Evolutionary conservation across 306 rosid species (phyloP).

Genomic region (Alnus glutinosa): DNA sequence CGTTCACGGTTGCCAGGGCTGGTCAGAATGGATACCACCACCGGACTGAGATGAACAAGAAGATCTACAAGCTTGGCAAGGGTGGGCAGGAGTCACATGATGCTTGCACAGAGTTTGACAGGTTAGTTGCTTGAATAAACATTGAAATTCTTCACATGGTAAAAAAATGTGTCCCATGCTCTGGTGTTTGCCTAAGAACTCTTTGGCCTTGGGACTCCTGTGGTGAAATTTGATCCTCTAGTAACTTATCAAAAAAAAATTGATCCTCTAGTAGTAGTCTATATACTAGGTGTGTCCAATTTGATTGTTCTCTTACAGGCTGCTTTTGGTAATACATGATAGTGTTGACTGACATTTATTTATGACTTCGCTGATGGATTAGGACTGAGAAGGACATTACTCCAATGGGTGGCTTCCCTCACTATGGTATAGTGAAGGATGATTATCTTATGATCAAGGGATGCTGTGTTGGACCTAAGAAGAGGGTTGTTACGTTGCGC

Average conservation of each 20-base stretch:
- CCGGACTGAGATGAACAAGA: constrained; percentile 83
- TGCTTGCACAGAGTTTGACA: constrained; percentile 72
- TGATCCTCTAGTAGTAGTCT: neutral
- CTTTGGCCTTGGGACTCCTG: neutral
- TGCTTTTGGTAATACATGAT: neutral
- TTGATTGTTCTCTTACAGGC: neutral
- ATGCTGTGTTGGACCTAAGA: constrained; percentile 81
- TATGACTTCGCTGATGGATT: constrained; percentile 11
- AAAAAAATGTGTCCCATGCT: neutral
- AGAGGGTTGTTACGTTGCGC: constrained; percentile 76
- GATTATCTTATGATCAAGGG: constrained; percentile 78
- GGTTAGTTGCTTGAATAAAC: constrained; percentile 33
- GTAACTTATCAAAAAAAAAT: neutral
- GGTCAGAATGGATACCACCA: constrained; percentile 93
- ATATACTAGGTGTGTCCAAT: neutral
- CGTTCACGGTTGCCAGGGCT: constrained; percentile 90
- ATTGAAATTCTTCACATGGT: neutral
- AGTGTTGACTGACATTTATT: neutral
- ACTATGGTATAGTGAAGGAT: constrained; percentile 80
- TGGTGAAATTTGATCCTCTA: neutral
- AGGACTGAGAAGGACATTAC: constrained; percentile 93
- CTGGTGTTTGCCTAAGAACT: neutral
- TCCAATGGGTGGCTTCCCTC: constrained; percentile 93
- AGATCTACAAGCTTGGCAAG: constrained; percentile 75
- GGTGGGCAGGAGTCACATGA: constrained; percentile 59